Percentiles rank a stretch among this genome's conserved stretches.
These are phyloP conservation scores for Graphilbum sp. DNA, from an alignment of 2,329 filamentous ascomycete species.

Conservation along the genomic window DNA sequence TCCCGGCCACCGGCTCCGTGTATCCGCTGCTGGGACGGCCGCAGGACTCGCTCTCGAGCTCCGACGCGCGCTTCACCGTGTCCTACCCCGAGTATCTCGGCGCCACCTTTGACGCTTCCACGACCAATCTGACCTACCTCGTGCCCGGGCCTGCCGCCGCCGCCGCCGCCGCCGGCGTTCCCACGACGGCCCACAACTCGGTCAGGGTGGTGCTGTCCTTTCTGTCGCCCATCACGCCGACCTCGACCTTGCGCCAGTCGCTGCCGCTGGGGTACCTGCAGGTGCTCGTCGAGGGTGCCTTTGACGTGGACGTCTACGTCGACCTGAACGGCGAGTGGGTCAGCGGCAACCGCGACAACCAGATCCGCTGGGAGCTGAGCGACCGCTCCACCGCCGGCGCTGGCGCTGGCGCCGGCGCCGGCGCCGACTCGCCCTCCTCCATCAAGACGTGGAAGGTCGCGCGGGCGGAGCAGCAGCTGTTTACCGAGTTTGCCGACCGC, in stretches of 20 bases:
- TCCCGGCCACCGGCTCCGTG: constrained; percentile 24
- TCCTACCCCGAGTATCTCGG: constrained; percentile 19
- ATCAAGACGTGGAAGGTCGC: constrained; percentile 53
- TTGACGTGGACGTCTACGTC: constrained; percentile 47
- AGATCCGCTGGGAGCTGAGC: constrained; percentile 53
- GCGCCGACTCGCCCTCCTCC: too few relatives aligned
- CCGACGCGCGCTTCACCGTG: constrained; percentile 20
- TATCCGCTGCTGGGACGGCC: constrained; percentile 35
- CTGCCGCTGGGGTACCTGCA: constrained; percentile 71
- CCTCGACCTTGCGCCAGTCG: constrained; percentile 63
- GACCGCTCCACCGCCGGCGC: too few relatives aligned
- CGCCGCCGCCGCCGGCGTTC: constrained; percentile 8
- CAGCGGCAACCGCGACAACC: constrained; percentile 53
- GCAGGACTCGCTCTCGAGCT: constrained; percentile 27
- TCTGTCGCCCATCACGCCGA: constrained; percentile 65
- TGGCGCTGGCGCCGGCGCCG: too few relatives aligned
- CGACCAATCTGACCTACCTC: constrained; percentile 24
- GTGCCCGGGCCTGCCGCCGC: constrained; percentile 12
- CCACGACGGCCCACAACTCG: constrained; percentile 8
- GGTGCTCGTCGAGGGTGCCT: constrained; percentile 49
- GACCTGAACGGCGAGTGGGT: constrained; percentile 69
- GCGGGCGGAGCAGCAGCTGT: constrained; percentile 44
- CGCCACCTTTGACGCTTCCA: constrained; percentile 11
- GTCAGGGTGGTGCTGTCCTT: constrained; percentile 32
- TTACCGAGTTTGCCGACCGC: constrained; percentile 58